phyloP scores from a whole-genome alignment of 139 green algal genomes.

The Nannochloris sp. region DNA sequence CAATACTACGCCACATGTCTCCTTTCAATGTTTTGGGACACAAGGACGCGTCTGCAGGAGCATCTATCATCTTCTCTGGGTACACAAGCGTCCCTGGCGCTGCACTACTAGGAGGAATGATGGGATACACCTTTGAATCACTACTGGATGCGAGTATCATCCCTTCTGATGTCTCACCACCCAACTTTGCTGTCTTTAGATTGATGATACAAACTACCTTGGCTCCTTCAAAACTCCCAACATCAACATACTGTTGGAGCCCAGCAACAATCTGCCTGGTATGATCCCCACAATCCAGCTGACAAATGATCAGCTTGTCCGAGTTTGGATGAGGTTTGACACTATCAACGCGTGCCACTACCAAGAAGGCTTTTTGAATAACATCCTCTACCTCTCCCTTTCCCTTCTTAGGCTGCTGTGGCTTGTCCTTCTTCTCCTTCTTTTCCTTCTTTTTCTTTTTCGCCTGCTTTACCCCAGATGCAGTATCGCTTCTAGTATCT shows the following conservation, averaged over 20 bases:
- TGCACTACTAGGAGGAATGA: constrained; percentile 18
- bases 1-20: constrained; percentile 29
- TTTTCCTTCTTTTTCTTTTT: constrained; percentile 1
- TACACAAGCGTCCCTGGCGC: constrained; percentile 24
- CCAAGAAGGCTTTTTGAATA: constrained; percentile 15
- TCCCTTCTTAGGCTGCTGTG: not conserved
- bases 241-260: constrained; percentile 33
- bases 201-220: constrained; percentile 41
- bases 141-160: constrained; percentile 42
- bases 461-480: not conserved
- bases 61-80: not conserved
- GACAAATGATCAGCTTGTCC: constrained; percentile 34
- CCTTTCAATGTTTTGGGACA: constrained; percentile 31
- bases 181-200: constrained; percentile 56
- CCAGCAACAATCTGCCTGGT: constrained; percentile 35
- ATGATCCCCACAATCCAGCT: constrained; percentile 27
- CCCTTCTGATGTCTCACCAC: constrained; percentile 38
- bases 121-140: constrained; percentile 9
- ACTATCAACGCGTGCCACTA: constrained; percentile 17
- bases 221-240: constrained; percentile 20
- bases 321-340: constrained; percentile 16
- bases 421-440: not conserved
- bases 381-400: constrained; percentile 5
- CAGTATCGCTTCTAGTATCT: not conserved
- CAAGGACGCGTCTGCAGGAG: not conserved